Conservation (phyloP, 225 moss, liverwort and hornwort species). For the Marchantia paleacea region DNA sequence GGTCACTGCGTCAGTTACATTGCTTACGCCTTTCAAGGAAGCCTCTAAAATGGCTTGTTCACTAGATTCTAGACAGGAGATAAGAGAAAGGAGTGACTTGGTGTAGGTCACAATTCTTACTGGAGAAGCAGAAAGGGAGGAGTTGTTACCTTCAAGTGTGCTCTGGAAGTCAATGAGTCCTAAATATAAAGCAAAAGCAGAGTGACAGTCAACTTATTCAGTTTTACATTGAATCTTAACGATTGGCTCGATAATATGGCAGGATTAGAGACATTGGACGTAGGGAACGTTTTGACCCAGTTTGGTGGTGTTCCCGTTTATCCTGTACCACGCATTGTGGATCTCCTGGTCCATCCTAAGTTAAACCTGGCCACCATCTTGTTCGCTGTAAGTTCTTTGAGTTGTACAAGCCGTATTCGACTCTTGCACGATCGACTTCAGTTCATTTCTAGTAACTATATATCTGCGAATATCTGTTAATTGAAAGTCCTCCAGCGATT, state of each 20-base stretch:
- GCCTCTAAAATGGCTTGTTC: not conserved
- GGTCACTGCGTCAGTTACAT: too few relatives aligned
- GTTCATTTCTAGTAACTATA: too few relatives aligned
- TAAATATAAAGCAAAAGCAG: not conserved
- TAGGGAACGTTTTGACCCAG: conserved; percentile 76
- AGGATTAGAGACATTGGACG: conserved; percentile 92
- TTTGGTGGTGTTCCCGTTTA: conserved; percentile 81
- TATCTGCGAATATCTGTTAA: too few relatives aligned
- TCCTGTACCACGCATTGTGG: conserved; percentile 85
- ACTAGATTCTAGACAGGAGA: not conserved
- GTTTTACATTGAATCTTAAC: not conserved
- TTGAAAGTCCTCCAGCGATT: too few relatives aligned
- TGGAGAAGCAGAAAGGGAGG: not conserved
- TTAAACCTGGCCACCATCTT: conserved; percentile 87
- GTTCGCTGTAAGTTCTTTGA: conserved; percentile 59
- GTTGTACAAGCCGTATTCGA: not conserved
- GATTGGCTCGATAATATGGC: conserved; percentile 15
- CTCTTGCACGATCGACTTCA: too few relatives aligned
- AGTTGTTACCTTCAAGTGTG: not conserved
- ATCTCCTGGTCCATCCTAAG: conserved; percentile 91
- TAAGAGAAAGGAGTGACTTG: not conserved
- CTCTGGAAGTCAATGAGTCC: not conserved
- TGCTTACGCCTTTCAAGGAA: not conserved
- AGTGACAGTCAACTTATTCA: not conserved
- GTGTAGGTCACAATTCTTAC: not conserved